Evolutionary conservation across 2,329 filamentous ascomycete genomes (phyloP).

Genomic region (Myriosclerotinia curreyana): DNA sequence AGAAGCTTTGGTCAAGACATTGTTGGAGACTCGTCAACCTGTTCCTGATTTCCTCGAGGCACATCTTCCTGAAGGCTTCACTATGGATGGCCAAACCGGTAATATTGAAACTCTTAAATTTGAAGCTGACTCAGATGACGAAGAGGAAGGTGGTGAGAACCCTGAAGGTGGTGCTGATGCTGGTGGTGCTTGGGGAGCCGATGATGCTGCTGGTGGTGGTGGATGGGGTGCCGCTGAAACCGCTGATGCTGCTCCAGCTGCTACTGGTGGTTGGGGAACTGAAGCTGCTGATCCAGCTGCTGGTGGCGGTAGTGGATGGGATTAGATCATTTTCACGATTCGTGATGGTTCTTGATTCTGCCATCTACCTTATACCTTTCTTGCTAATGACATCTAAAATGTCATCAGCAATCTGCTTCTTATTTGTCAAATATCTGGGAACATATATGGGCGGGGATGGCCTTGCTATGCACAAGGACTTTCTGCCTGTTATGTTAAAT

Average conservation of each 20-base stretch:
- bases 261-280: constrained; percentile 12
- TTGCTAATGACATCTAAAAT: constrained; percentile 4
- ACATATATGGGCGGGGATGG: constrained; percentile 1
- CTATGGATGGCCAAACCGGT: constrained; percentile 30
- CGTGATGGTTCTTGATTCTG: not conserved
- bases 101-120: constrained; percentile 40
- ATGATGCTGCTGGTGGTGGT: not conserved
- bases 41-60: constrained; percentile 78
- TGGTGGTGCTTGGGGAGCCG: constrained; percentile 10
- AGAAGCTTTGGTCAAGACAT: constrained; percentile 70
- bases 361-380: not conserved
- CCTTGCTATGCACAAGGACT: constrained; percentile 10
- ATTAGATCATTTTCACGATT: not conserved
- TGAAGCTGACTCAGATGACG: constrained; percentile 58
- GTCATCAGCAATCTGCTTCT: not conserved
- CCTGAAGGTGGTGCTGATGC: constrained; percentile 20
- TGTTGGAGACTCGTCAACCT: constrained; percentile 74
- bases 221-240: constrained; percentile 14
- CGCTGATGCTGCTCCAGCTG: constrained; percentile 11
- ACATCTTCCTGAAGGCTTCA: constrained; percentile 56
- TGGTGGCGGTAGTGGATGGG: not conserved
- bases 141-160: constrained; percentile 49
- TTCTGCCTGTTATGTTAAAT: constrained; percentile 7
- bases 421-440: not conserved
- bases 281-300: too few relatives aligned